phyloP scores from a whole-genome alignment of 163 green algal species.

The Chloroidium sp. region DNA sequence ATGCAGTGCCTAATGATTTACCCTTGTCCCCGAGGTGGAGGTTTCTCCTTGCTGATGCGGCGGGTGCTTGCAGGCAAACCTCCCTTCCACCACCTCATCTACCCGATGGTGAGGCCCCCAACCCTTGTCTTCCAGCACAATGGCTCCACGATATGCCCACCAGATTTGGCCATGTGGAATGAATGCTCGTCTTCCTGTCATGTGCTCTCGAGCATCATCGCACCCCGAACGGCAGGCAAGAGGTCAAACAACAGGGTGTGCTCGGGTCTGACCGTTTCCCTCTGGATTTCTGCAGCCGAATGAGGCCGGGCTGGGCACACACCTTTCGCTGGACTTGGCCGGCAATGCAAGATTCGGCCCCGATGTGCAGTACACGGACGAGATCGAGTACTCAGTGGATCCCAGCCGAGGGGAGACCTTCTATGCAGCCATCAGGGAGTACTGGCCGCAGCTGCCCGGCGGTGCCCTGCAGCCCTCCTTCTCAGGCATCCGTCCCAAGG shows the following conservation, averaged over 20 bases:
- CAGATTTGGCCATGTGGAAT: too few species aligned
- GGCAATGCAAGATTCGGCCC: conserved; percentile 70
- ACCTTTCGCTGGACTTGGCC: conserved; percentile 77
- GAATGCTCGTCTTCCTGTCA: too few species aligned
- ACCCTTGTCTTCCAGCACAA: too few species aligned
- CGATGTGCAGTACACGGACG: conserved; percentile 74
- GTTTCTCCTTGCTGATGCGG: background rate
- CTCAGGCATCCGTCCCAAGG: conserved; percentile 70
- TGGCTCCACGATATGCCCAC: too few species aligned
- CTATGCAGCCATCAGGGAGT: conserved; percentile 55
- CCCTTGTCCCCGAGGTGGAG: background rate
- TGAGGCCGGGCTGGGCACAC: conserved; percentile 66
- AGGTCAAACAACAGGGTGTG: too few species aligned
- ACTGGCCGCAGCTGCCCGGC: conserved; percentile 59
- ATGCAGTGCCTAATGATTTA: background rate
- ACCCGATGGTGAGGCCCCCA: conserved; percentile 62
- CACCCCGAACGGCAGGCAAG: too few species aligned
- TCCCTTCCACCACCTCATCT: conserved; percentile 75
- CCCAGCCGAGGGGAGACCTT: conserved; percentile 39
- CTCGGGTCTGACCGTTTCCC: too few species aligned
- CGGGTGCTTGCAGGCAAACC: conserved; percentile 7
- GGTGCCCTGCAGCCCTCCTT: conserved; percentile 61
- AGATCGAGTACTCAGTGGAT: conserved; percentile 56
- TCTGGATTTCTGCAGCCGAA: too few species aligned
- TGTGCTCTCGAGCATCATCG: too few species aligned